Evolutionary conservation across 2,329 filamentous ascomycete species (phyloP), one percentile per base, ranked within the genome.

Genomic region (Aspergillus brunneoviolaceus): DNA sequence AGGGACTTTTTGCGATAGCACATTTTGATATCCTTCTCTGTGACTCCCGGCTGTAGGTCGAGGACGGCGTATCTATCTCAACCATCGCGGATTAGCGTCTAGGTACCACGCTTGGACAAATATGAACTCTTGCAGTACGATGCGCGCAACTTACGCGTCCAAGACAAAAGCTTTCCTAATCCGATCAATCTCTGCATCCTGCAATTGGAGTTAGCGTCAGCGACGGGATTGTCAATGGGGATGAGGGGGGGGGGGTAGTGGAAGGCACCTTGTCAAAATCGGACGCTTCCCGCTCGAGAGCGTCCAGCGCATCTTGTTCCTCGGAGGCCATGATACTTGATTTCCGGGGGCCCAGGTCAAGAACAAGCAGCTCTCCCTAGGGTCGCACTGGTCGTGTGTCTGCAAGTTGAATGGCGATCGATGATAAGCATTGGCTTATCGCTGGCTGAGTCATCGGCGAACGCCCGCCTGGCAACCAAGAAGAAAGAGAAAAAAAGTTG

Each of bases 1-100:
- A 99, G 88, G n/a, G 95, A 99, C 78, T 97, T 98, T 71, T 92
- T 93, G 82, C 95, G 93, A 80, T 98, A 99, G 67, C 86, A 86
- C 68, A 89, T 82, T 79, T 97, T 98, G 82, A 99, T 98, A 79
- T 98, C 95, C 61, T 91, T 93, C 69, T 98, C 94, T 58, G 95
- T 87, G 21, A 98, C 92, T 73, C 95, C 95, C 3, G 95, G 95
- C 75, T 96, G 92, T 50, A 99, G 89, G 76, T 96, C 95, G 50
- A 99, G 88, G 52, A 99, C 92, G 54, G 94, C 91, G 76, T 99
- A 99, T 68, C 88, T 91, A 63, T 42, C 29, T 11, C 25, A 16
- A 19, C 27, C 9, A 29, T 27, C 64, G 23, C 63, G 55, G 49
- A 16, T 60, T 31, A 25, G 53, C 39, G 10, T 51, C 14, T 42